A percentile compares a stretch with the other conserved stretches of the same genome.
Conservation (phyloP, 1,139 yeast species). For the Pichia sp. region DNA sequence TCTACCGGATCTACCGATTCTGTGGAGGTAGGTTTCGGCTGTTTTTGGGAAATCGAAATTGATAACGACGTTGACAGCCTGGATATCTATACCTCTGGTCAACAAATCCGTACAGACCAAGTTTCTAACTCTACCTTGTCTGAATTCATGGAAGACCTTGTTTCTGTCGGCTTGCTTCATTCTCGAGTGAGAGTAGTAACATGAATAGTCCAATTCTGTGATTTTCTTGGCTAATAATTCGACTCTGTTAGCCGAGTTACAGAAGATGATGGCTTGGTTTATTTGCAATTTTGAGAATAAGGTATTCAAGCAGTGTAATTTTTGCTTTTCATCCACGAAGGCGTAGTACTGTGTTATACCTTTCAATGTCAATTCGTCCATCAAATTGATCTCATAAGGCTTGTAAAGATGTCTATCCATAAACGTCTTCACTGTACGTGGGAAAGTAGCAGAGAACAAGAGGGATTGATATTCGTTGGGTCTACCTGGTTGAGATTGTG, state of each 20-base stretch:
- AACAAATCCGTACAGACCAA: conserved; percentile 93
- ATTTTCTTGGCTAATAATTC: conserved; percentile 93
- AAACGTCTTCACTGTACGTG: conserved; percentile 84
- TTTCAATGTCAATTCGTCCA: conserved; percentile 94
- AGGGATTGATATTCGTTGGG: conserved; percentile 69
- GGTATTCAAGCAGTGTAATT: conserved; percentile 91
- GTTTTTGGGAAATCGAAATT: conserved; percentile 98
- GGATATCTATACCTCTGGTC: conserved; percentile 98
- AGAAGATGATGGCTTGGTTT: conserved; percentile 93
- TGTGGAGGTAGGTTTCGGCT: conserved; percentile 94
- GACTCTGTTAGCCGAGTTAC: conserved; percentile 94
- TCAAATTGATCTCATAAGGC: conserved; percentile 92
- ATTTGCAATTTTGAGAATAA: conserved; percentile 90
- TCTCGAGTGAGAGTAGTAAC: conserved; percentile 94
- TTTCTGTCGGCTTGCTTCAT: conserved; percentile 98
- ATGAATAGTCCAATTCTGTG: conserved; percentile 93
- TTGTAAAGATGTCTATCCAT: conserved; percentile 88
- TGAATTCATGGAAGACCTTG: conserved; percentile 96
- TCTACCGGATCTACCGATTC: conserved; percentile 74
- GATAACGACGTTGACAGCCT: conserved; percentile 96
- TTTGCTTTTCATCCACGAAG: conserved; percentile 94
- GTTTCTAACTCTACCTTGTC: conserved; percentile 97
- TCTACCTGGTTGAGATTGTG: conserved; percentile 36
- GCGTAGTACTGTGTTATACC: conserved; percentile 98
- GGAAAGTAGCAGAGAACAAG: conserved; percentile 93